A percentile compares a stretch with the other conserved stretches of the same genome.
Conservation (phyloP, 2,329 filamentous ascomycete genomes). For the Aspergillus chevalieri region DNA sequence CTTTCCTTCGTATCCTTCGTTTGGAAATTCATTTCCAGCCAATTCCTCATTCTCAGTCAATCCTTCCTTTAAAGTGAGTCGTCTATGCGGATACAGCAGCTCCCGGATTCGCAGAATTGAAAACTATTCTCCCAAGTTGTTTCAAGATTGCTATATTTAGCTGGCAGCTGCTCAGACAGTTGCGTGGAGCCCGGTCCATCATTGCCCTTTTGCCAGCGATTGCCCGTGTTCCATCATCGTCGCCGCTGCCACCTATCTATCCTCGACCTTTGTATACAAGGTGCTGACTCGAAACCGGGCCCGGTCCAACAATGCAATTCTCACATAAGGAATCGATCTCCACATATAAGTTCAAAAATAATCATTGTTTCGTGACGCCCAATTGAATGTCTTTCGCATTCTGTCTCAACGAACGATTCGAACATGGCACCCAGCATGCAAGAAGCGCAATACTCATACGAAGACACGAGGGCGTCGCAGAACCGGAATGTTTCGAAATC, state of each 20-base stretch:
- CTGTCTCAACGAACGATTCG: slow-evolving; percentile 17
- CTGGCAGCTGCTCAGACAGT: too few species aligned
- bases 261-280: not conserved
- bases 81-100: too few species aligned
- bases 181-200: too few species aligned
- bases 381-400: slow-evolving; percentile 5
- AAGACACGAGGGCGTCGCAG: slow-evolving; percentile 1
- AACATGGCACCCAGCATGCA: not conserved
- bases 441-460: slow-evolving; percentile 9
- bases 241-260: not conserved
- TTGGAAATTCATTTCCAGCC: too few species aligned
- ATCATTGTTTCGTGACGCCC: slow-evolving; percentile 7
- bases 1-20: too few species aligned
- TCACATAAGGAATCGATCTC: slow-evolving; percentile 18
- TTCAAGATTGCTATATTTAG: too few species aligned
- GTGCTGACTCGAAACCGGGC: slow-evolving; percentile 4
- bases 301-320: slow-evolving; percentile 29
- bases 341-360: slow-evolving; percentile 23
- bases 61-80: too few species aligned
- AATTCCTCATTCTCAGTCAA: too few species aligned
- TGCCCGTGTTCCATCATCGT: not conserved
- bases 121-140: too few species aligned
- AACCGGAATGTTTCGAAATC: not conserved
- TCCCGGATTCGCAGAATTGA: too few species aligned
- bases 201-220: not conserved